Base-by-base conservation (phyloP, 768 basidiomycete species). In the Mycena sanguinolenta region DNA sequence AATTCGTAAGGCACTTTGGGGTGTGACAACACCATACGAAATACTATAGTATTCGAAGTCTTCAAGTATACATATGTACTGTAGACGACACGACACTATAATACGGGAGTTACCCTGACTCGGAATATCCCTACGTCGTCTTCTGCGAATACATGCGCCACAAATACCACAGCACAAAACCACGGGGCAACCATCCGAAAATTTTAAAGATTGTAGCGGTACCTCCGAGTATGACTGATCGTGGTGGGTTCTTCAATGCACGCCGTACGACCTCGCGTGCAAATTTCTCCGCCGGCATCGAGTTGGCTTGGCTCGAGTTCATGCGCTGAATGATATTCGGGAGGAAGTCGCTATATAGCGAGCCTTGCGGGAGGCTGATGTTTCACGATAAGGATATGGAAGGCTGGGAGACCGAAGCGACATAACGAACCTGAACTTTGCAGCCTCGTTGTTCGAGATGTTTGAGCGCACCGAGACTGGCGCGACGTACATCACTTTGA, bases 401-500 rank as follows among this genome's bases (percentile, higher is more conserved):
- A 38, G 16, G 19, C 8, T 3, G n/a, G 12, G n/a, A n/a, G 1
- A n/a, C 23, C 32, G n/a, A n/a, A n/a, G n/a, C n/a, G n/a, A n/a
- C n/a, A n/a, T 5, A 5, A n/a, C 58, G 53, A 12, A 68, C 71
- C 63, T 72, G 38, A 68, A 72, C 10, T 32, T 17, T 27, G 50
- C 28, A n/a, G 68, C 61, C 44, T 65, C 28, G 38, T 70, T 66
- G 38, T 21, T 79, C 12, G 91, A 80, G 58, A 95, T 85, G 73
- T 94, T 92, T 4, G 92, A 93, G 58, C 81, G 86, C 65, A 95
- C 83, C 4, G 86, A 83, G 10, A 90, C 93, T 0, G 93, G 91
- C 7, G 88, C 84, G 53, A 95, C 83, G 69, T 92, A 90, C 76
- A 94, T 82, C 50, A 95, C 92, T 27, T 87, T 81, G 67, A 96